phyloP scores from a whole-genome alignment of 2,329 filamentous ascomycete species.

The Trichoderma endophyticum region DNA sequence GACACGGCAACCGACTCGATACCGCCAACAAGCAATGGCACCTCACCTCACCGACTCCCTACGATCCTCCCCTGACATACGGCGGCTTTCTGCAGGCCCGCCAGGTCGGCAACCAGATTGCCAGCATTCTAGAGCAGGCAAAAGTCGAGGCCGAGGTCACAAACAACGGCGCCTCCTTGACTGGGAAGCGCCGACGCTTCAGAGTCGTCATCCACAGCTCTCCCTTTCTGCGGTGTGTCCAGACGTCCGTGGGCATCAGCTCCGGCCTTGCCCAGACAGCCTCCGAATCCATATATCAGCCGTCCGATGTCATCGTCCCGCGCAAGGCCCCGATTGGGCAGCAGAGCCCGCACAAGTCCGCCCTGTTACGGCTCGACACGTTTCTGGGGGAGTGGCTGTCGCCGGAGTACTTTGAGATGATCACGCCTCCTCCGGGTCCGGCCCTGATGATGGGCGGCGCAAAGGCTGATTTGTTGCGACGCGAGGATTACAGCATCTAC shows the following conservation, averaged over 20 bases:
- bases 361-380: constrained; percentile 77
- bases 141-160: constrained; percentile 43
- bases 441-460: constrained; percentile 84
- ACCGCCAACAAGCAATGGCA: constrained; percentile 95
- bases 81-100: constrained; percentile 88
- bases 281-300: constrained; percentile 32
- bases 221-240: constrained; percentile 89
- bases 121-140: constrained; percentile 60
- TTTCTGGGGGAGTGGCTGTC: constrained; percentile 96
- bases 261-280: constrained; percentile 69
- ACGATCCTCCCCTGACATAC: constrained; percentile 93
- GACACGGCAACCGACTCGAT: constrained; percentile 91
- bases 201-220: constrained; percentile 86
- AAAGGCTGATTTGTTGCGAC: constrained; percentile 79
- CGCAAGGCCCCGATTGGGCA: constrained; percentile 28
- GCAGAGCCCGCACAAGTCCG: constrained; percentile 46
- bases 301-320: constrained; percentile 36
- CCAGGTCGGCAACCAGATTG: constrained; percentile 78
- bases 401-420: constrained; percentile 88
- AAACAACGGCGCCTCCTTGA: constrained; percentile 22
- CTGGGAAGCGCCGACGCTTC: constrained; percentile 56
- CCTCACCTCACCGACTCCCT: constrained; percentile 85
- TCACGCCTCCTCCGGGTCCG: constrained; percentile 82
- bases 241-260: constrained; percentile 85
- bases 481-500: constrained; percentile 63